Evolutionary conservation across 495 filamentous ascomycete genomes (phyloP).

Genomic region (Amniculicola lignicola): DNA sequence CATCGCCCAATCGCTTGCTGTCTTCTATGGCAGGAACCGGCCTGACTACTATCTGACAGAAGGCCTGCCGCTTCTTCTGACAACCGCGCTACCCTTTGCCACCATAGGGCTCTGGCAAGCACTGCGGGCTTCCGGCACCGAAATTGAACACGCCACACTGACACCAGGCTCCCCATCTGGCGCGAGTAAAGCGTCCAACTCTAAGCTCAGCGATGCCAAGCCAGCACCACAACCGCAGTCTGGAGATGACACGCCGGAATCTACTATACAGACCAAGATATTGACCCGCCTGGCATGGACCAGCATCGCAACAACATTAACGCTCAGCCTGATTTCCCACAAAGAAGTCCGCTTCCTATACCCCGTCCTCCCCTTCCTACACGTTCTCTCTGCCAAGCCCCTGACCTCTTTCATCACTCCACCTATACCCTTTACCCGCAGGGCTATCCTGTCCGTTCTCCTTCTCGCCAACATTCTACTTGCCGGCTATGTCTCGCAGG

Average conservation of each 20-base stretch:
- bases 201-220: too few relatives aligned
- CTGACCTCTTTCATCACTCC: conserved; percentile 60
- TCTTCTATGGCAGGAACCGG: conserved; percentile 89
- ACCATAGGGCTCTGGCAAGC: conserved; percentile 61
- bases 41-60: conserved; percentile 92
- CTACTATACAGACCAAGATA: too few relatives aligned
- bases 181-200: too few relatives aligned
- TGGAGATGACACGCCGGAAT: too few relatives aligned
- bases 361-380: conserved; percentile 80
- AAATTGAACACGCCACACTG: not conserved
- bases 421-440: conserved; percentile 24
- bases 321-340: conserved; percentile 79
- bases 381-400: conserved; percentile 70
- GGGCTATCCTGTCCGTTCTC: conserved; percentile 16
- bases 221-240: too few relatives aligned
- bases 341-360: conserved; percentile 99
- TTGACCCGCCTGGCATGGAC: conserved; percentile 51
- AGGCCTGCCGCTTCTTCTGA: conserved; percentile 82
- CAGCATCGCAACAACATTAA: conserved; percentile 55
- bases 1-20: conserved; percentile 74
- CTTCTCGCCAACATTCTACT: conserved; percentile 62
- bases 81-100: conserved; percentile 75
- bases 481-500: conserved; percentile 66
- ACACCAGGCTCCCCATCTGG: not conserved
- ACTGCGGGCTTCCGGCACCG: conserved; percentile 27